Conservation (phyloP, 1,284 basidiomycete genomes). For the Thecaphora thlaspeos region DNA sequence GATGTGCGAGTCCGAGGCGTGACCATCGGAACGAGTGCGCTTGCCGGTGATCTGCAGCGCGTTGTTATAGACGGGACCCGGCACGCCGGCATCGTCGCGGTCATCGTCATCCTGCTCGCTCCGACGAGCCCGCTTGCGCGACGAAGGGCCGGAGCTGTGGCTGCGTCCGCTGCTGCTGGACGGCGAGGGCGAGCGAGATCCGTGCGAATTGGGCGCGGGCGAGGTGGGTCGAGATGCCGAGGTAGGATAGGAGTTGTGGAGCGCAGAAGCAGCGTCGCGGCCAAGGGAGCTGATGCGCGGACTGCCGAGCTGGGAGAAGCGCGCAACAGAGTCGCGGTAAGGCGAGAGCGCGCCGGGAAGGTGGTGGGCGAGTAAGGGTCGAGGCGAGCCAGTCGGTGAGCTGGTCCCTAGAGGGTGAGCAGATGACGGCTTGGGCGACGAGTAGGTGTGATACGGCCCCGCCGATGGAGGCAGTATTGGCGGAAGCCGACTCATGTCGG, state of each 20-base stretch:
- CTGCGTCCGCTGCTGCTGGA: conserved; percentile 9
- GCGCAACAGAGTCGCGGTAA: conserved; percentile 47
- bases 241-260: conserved; percentile 43
- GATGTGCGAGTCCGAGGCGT: conserved; percentile 8
- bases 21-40: conserved; percentile 2
- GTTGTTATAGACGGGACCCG: conserved; percentile 2
- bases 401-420: conserved; percentile 25
- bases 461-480: conserved; percentile 26
- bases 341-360: conserved; percentile 47
- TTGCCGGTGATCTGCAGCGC: not conserved
- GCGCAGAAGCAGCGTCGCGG: conserved; percentile 44
- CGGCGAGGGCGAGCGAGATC: conserved; percentile 36
- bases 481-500: conserved; percentile 39
- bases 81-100: too few relatives aligned
- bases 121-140: conserved; percentile 5
- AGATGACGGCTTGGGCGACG: conserved; percentile 32
- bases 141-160: conserved; percentile 8
- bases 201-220: conserved; percentile 13
- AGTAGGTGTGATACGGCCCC: conserved; percentile 17
- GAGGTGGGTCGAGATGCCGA: conserved; percentile 45
- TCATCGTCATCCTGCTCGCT: not conserved
- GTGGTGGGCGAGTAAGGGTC: conserved; percentile 40
- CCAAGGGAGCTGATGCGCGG: conserved; percentile 51
- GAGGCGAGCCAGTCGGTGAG: conserved; percentile 47
- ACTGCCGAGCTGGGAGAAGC: conserved; percentile 44